Conservation (phyloP, 192 early-diverging fungal genomes). For the Coemansia biformis region DNA sequence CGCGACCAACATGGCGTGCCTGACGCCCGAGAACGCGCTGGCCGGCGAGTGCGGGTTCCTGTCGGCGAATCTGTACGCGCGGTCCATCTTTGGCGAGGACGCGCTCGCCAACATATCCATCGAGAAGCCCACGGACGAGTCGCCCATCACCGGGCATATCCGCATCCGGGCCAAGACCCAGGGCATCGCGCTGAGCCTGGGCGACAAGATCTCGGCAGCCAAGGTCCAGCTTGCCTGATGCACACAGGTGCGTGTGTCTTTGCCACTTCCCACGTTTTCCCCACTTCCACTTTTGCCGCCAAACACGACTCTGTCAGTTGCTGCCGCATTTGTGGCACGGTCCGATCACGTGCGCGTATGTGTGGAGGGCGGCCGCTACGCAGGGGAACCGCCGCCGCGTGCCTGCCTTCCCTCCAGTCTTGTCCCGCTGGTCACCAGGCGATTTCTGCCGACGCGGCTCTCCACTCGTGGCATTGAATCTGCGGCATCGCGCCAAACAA, state of each 20-base stretch:
- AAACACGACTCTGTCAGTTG: background rate
- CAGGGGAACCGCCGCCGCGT: too few relatives aligned
- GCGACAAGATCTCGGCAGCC: constrained; percentile 67
- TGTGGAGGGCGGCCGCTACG: background rate
- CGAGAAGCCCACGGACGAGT: constrained; percentile 66
- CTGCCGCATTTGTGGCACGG: background rate
- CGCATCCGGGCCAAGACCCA: constrained; percentile 97
- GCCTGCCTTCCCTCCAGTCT: too few relatives aligned
- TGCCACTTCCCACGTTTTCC: background rate
- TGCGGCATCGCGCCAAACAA: too few relatives aligned
- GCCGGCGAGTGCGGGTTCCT: constrained; percentile 95
- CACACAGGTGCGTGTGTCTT: background rate
- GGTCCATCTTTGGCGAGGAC: constrained; percentile 97
- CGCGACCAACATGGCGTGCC: constrained; percentile 96
- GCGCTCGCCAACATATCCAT: constrained; percentile 96
- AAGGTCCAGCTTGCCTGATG: constrained; percentile 25
- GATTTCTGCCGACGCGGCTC: too few relatives aligned
- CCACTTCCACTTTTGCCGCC: background rate
- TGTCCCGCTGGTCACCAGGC: too few relatives aligned
- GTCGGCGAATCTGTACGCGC: constrained; percentile 95
- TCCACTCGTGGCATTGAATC: too few relatives aligned
- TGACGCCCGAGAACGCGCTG: constrained; percentile 89
- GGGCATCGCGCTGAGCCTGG: constrained; percentile 93
- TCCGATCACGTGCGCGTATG: background rate
- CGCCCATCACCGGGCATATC: constrained; percentile 89